Conservation (phyloP, 805 yeast genomes). For the Kuraishia borneana region DNA sequence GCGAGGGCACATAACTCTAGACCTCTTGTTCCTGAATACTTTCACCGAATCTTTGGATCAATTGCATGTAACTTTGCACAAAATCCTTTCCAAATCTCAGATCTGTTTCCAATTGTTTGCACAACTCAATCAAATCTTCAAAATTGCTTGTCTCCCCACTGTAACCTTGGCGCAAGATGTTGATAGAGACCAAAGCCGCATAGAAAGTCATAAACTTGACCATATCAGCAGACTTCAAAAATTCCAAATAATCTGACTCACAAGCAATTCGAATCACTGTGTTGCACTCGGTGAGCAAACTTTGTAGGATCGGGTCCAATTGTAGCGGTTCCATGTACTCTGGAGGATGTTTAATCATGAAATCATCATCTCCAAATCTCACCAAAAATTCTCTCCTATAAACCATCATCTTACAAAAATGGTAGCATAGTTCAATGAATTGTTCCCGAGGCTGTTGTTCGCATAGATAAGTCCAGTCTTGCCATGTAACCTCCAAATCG, state of each 20-base stretch:
- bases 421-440: conserved; percentile 9
- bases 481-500: conserved; percentile 11
- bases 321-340: neutral
- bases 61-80: conserved; percentile 4
- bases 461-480: conserved; percentile 15
- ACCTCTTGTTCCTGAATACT: conserved; percentile 4
- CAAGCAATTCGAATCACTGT: conserved; percentile 3
- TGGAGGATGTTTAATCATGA: neutral
- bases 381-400: conserved; percentile 11
- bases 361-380: conserved; percentile 3
- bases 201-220: conserved; percentile 6
- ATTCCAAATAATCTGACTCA: conserved; percentile 1
- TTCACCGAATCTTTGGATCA: conserved; percentile 4
- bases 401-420: conserved; percentile 13
- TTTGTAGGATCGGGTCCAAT: conserved; percentile 1
- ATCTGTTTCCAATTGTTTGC: conserved; percentile 3
- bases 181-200: conserved; percentile 5
- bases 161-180: conserved; percentile 5
- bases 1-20: neutral
- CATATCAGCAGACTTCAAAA: conserved; percentile 6
- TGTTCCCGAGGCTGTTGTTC: conserved; percentile 10
- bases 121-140: conserved; percentile 3
- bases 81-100: conserved; percentile 5
- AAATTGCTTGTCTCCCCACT: conserved; percentile 2
- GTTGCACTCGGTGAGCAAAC: conserved; percentile 5